These are phyloP conservation scores for Luffa aegyptiaca DNA, from an alignment of 306 rosid species.

Conservation along the genomic window DNA sequence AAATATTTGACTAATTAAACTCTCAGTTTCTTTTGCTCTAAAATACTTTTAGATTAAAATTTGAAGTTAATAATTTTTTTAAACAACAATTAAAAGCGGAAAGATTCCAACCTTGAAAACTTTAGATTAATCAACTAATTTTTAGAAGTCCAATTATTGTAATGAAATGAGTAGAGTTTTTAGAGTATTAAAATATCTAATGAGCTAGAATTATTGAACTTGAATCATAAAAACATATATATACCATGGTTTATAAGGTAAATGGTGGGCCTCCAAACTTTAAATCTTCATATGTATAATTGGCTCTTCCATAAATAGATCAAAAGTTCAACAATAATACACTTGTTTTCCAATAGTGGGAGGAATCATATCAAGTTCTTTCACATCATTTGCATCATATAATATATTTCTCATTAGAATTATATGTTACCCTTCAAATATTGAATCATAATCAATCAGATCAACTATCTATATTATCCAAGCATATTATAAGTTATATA, in stretches of 20 bases:
- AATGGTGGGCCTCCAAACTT: conserved; percentile 6
- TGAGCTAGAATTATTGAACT: background rate
- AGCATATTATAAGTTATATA: background rate
- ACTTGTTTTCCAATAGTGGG: background rate
- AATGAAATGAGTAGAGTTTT: background rate
- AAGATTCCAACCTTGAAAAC: background rate
- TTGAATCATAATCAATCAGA: background rate
- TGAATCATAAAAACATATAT: background rate
- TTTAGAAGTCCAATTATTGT: background rate
- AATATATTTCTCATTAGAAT: background rate
- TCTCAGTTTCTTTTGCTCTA: too few species aligned
- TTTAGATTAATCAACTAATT: background rate
- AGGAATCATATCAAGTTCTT: conserved; percentile 1
- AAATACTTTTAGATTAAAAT: too few species aligned
- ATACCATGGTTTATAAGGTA: background rate
- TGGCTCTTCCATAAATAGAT: background rate
- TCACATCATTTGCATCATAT: background rate
- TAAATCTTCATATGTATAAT: background rate
- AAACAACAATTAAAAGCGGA: too few species aligned
- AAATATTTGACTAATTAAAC: too few species aligned
- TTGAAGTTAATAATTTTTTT: too few species aligned
- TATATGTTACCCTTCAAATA: background rate
- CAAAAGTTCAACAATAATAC: background rate
- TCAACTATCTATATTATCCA: background rate
- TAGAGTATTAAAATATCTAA: background rate